These are phyloP conservation scores for Geotrichum australiense DNA, from an alignment of 1,139 yeast genomes.

Conservation along the genomic window DNA sequence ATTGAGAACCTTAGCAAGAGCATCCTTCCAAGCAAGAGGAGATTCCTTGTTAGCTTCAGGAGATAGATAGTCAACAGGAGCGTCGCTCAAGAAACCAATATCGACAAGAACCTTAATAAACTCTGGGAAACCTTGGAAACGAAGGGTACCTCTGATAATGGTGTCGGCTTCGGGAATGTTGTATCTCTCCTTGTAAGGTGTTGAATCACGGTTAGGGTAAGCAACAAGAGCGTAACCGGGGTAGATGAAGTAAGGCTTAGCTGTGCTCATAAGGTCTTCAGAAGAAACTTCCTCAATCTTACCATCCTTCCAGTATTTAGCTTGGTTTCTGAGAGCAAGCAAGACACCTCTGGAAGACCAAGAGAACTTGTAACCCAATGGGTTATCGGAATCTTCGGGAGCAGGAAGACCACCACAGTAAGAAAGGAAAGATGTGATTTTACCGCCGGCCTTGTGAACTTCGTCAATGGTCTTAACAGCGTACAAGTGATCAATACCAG, in stretches of 20 bases:
- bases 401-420: slow-evolving; percentile 99
- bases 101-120: slow-evolving; percentile 93
- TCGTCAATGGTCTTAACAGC: slow-evolving; percentile 98
- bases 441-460: slow-evolving; percentile 86
- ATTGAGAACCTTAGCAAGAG: slow-evolving; percentile 67
- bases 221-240: slow-evolving; percentile 94
- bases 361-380: slow-evolving; percentile 96
- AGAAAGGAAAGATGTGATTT: slow-evolving; percentile 85
- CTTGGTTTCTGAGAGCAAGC: slow-evolving; percentile 89
- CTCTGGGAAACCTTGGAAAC: slow-evolving; percentile 99
- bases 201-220: slow-evolving; percentile 97
- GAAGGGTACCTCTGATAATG: slow-evolving; percentile 90
- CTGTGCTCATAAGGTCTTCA: slow-evolving; percentile 91
- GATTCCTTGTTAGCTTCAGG: slow-evolving; percentile 25
- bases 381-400: slow-evolving; percentile 95
- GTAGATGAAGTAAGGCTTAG: slow-evolving; percentile 90
- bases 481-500: slow-evolving; percentile 96
- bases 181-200: slow-evolving; percentile 86
- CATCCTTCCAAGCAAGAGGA: slow-evolving; percentile 81
- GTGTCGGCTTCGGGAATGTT: slow-evolving; percentile 96
- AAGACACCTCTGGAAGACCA: slow-evolving; percentile 99
- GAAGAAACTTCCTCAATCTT: slow-evolving; percentile 71
- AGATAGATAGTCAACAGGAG: slow-evolving; percentile 51
- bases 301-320: slow-evolving; percentile 84
- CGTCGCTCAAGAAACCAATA: slow-evolving; percentile 84